These are phyloP conservation scores for Aegilops bicornis DNA, from an alignment of 176 grass and related monocot genomes.

Conservation along the genomic window DNA sequence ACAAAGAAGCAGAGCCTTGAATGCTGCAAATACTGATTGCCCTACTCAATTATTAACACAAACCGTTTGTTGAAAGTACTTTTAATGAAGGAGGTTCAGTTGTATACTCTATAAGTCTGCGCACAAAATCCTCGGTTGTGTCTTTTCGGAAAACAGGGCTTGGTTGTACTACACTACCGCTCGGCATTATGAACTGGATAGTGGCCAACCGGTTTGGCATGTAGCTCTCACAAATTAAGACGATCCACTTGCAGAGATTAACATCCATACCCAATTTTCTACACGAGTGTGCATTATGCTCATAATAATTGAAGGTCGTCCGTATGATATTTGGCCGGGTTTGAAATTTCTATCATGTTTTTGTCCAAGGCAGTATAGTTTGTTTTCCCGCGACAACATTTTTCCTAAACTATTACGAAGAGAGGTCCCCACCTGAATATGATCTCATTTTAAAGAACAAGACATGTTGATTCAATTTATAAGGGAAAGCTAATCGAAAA, in stretches of 20 bases:
- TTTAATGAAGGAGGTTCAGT: background rate
- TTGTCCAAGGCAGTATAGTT: no score
- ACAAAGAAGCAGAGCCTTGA: slow-evolving; percentile 15
- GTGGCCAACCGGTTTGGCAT: background rate
- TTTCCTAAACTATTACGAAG: no score
- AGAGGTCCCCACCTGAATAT: no score
- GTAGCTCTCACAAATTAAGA: background rate
- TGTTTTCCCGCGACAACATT: no score
- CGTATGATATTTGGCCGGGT: no score
- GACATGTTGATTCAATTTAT: no score
- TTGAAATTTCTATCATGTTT: no score
- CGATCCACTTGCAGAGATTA: background rate
- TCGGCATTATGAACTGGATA: slow-evolving; percentile 1
- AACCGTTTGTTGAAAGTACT: background rate
- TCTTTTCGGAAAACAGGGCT: background rate
- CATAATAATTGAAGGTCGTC: no score
- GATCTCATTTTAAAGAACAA: no score
- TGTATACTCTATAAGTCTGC: slow-evolving; percentile 4
- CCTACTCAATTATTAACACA: slow-evolving; percentile 13
- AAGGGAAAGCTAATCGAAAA: no score
- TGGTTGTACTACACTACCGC: background rate
- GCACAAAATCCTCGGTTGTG: background rate
- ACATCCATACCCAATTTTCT: background rate
- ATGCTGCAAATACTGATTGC: slow-evolving; percentile 12
- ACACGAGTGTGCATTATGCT: background rate